phyloP scores from a whole-genome alignment of 2,329 filamentous ascomycete species.

The Colletotrichum sp. region DNA sequence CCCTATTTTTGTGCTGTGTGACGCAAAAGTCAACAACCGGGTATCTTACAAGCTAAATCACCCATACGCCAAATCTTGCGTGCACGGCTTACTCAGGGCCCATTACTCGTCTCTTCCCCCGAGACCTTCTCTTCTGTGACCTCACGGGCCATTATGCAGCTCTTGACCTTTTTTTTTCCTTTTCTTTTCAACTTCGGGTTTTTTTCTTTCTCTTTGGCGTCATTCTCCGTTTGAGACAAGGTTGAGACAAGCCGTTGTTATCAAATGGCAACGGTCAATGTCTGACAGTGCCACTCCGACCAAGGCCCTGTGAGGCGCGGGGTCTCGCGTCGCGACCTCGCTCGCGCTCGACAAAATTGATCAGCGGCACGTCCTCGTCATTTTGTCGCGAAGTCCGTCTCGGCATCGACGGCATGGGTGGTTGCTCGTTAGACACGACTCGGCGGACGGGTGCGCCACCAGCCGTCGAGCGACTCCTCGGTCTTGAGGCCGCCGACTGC shows the following conservation, averaged over 20 bases:
- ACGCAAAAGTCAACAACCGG: conserved; percentile 9
- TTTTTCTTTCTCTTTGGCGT: not conserved
- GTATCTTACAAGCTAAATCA: conserved; percentile 18
- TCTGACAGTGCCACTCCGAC: conserved; percentile 17
- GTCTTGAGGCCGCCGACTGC: conserved; percentile 11
- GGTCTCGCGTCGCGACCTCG: conserved; percentile 14
- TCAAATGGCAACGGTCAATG: not conserved
- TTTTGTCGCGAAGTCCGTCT: conserved; percentile 9
- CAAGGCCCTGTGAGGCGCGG: conserved; percentile 1
- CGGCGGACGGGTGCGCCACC: conserved; percentile 6
- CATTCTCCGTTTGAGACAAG: not conserved
- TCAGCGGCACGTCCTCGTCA: conserved; percentile 23
- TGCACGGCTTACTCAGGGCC: not conserved
- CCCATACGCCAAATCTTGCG: not conserved
- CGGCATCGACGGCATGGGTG: conserved; percentile 21
- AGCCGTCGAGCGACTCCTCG: conserved; percentile 18
- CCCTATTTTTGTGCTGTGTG: not conserved
- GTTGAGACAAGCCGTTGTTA: not conserved
- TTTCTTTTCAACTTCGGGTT: not conserved
- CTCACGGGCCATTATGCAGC: not conserved
- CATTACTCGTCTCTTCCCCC: not conserved
- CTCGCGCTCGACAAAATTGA: conserved; percentile 22
- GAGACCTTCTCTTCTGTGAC: not conserved
- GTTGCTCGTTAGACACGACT: conserved; percentile 20
- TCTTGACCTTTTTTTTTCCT: not conserved